Evolutionary conservation across 1,284 basidiomycete genomes (phyloP).

Genomic region (Cryptococcus maquisensis): DNA sequence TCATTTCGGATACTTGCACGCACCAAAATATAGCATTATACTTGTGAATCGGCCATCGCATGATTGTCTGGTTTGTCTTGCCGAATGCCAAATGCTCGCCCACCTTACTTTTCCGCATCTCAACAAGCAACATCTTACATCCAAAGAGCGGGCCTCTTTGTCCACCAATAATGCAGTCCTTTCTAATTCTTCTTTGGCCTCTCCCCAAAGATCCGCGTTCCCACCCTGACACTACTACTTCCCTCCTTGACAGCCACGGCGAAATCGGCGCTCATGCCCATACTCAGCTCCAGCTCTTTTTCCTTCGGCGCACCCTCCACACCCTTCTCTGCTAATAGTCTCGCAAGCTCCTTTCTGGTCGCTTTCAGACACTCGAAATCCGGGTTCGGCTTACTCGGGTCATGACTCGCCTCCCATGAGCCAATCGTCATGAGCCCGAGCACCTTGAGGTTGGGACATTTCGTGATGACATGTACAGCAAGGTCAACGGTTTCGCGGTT

Average conservation of each 20-base stretch:
- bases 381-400: constrained; percentile 61
- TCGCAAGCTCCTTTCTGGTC: constrained; percentile 60
- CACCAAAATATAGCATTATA: too few species aligned
- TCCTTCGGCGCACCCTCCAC: constrained; percentile 20
- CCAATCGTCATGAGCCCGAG: constrained; percentile 97
- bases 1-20: too few species aligned
- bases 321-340: constrained; percentile 49
- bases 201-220: constrained; percentile 83
- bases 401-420: constrained; percentile 65
- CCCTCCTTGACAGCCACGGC: constrained; percentile 78
- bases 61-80: too few species aligned
- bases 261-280: constrained; percentile 98
- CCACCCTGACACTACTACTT: constrained; percentile 84
- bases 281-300: constrained; percentile 72
- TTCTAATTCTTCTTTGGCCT: constrained; percentile 55
- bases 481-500: constrained; percentile 59
- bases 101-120: too few species aligned
- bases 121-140: too few species aligned
- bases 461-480: constrained; percentile 64
- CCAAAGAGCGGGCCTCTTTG: too few species aligned
- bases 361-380: constrained; percentile 73
- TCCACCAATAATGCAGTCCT: too few species aligned
- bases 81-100: too few species aligned
- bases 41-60: too few species aligned
- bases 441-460: constrained; percentile 70